Evolutionary conservation across 169 alveolate species (phyloP), one percentile per base, ranked within the genome.

Genomic region (Cryptosporidium andersoni): DNA sequence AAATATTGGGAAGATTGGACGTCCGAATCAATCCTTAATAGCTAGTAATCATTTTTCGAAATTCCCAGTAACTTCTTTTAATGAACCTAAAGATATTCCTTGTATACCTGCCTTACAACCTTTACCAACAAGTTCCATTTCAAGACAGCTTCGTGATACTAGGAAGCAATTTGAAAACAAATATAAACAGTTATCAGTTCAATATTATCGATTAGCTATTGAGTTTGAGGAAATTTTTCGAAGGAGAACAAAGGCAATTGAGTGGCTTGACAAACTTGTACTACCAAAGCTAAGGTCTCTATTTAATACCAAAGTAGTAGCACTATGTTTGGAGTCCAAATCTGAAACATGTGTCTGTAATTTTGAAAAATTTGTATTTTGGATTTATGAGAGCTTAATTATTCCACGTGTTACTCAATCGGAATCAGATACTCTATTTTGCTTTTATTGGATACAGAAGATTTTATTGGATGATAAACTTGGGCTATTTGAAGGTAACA

Each of bases 351-450:
- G 25, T 25, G 25, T 25, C 25, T 25, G 25, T 25, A 25, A 40
- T 39, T 43, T 16, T 56, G 49, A 60, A 8, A 58, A 66, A 37
- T 74, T 74, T 74, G 60, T 74, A 58, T 4, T 56, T 16, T 74
- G 85, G 85, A 74, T 74, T 25, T 74, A 68, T 40, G 43, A 58
- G 34, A 60, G 45, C 2, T 55, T 74, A 40, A 74, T 74, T 58
- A 60, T 68, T 2, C 85, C 67, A 37, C 55, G 85, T 43, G 68
- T 74, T 25, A 74, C 43, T 34, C 85, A 74, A 34, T 74, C 85
- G 2, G 85, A 74, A 74, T 45, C 43, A 4, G 85, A 74, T 37
- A 68, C 85, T 43, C 6, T 74, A 16, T 74, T 74, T 49, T 25
- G 74, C 9, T 74, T 34, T 74, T 36, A 40, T 36, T 74, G 85